Evolutionary conservation across 345 rosid genomes (phyloP), one percentile per base, ranked within the genome.

Genomic region (Citrus sinensis): DNA sequence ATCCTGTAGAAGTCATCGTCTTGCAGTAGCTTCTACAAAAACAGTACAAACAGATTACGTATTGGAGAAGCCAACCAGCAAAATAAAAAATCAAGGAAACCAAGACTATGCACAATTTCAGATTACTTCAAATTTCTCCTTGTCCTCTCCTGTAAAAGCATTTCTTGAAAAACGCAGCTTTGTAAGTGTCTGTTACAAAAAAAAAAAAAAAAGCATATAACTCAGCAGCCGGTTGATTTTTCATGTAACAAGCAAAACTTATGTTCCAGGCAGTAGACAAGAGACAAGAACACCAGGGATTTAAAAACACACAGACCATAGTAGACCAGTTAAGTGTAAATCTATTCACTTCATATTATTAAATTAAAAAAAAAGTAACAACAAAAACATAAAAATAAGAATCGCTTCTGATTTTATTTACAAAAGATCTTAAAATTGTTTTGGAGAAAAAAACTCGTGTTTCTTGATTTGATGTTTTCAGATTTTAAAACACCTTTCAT

Each of bases 1-100:
- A 96, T 96, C 82, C 89, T 89, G 75, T 96, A 96, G 80, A 94
- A 92, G 78, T 92, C 98, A 84, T 96, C 99, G 11, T 29, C 93
- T 75, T 86, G 81, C 67, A 96, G 76, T 85, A 96, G 85, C 62
- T 86, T 92, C 99, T 96, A 88, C 87, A 82, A 71, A 40, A 67
- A 71, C 62, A 55, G 49, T 25, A 58, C 9, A 67, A 86, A 79
- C 27, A 67, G 22, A 9, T 39, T 40, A 65, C 35, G 54, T 37
- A 87, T 29, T 19, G 19, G 5, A 22, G 22, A 79, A 17, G 61
- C 58, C 62, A 9, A 27, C 63, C 51, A 11, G 63, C 25, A 22
- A 35, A 77, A 35, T 17, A 40, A 13, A 9, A 66, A 63, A 75
- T 30, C 8, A 58, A 77, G 64, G 17, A 65, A 72, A 40, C 20